A percentile compares a stretch with the other conserved stretches of the same genome.
phyloP scores from a whole-genome alignment of 495 filamentous ascomycete genomes.

The Hypoxylon lenormandii region DNA sequence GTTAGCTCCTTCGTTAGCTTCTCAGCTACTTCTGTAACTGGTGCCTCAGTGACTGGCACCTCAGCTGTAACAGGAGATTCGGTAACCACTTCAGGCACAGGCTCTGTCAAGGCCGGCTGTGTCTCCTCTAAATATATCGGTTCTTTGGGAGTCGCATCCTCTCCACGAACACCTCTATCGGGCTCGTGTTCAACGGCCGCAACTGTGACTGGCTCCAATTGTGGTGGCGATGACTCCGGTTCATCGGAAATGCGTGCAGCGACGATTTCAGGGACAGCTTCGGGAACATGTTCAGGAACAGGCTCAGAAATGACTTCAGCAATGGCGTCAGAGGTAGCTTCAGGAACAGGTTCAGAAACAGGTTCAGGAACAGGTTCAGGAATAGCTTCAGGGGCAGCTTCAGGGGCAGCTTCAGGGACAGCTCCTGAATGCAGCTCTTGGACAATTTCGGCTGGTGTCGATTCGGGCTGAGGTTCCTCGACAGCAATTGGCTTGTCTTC shows the following conservation, averaged over 20 bases:
- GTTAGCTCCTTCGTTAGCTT: neutral
- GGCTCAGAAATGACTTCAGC: neutral
- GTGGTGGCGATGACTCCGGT: neutral
- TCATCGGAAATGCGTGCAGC: neutral
- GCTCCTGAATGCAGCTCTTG: neutral
- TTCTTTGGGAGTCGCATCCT: neutral
- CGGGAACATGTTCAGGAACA: neutral
- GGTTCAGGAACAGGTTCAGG: neutral
- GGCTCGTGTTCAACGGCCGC: neutral
- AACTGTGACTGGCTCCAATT: neutral
- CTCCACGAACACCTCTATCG: neutral
- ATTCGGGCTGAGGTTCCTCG: neutral
- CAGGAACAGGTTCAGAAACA: neutral
- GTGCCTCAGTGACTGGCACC: neutral
- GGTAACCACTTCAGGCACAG: neutral
- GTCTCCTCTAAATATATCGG: neutral
- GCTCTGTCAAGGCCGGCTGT: neutral
- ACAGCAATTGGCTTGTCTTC: neutral
- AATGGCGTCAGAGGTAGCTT: neutral
- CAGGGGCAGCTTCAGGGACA: neutral
- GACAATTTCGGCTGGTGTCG: neutral
- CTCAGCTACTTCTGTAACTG: neutral
- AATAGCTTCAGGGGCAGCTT: neutral
- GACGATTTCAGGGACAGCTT: neutral
- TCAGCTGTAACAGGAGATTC: neutral